phyloP scores from a whole-genome alignment of 1,284 basidiomycete species.

The Boletus sp. region DNA sequence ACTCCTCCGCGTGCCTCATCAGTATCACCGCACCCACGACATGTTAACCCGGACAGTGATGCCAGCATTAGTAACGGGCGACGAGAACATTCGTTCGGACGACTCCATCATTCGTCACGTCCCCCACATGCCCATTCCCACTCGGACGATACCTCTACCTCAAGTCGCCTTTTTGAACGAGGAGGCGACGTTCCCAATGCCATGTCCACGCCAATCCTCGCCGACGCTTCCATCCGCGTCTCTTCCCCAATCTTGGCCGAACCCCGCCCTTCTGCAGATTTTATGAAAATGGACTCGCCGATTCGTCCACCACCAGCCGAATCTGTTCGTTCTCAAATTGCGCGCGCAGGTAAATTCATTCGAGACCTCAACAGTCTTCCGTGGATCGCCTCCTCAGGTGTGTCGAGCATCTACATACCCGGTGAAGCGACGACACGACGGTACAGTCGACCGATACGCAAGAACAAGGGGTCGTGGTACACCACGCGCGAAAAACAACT shows the following conservation, averaged over 20 bases:
- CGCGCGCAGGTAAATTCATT: conserved; percentile 31
- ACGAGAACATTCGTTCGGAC: conserved; percentile 31
- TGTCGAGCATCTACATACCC: conserved; percentile 39
- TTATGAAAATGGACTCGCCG: conserved; percentile 41
- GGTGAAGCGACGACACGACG: conserved; percentile 36
- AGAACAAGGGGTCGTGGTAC: conserved; percentile 36
- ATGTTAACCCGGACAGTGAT: conserved; percentile 26
- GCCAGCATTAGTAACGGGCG: conserved; percentile 27
- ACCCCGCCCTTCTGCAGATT: conserved; percentile 38
- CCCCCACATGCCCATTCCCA: conserved; percentile 24
- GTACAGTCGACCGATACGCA: conserved; percentile 35
- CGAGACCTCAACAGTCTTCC: conserved; percentile 35
- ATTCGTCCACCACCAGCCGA: conserved; percentile 40
- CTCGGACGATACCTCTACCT: conserved; percentile 29
- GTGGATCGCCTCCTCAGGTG: conserved; percentile 39
- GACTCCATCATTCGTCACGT: conserved; percentile 19
- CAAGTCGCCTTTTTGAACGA: conserved; percentile 33
- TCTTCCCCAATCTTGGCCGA: conserved; percentile 38
- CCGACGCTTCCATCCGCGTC: conserved; percentile 29
- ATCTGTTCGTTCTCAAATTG: conserved; percentile 38
- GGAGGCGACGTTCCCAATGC: conserved; percentile 32
- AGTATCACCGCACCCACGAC: conserved; percentile 28
- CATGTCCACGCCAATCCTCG: conserved; percentile 37
- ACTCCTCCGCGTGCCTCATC: conserved; percentile 32
- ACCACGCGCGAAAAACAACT: conserved; percentile 31